These are phyloP conservation scores for Talaromyces sp. DNA, from an alignment of 2,329 filamentous ascomycete species.

Conservation along the genomic window DNA sequence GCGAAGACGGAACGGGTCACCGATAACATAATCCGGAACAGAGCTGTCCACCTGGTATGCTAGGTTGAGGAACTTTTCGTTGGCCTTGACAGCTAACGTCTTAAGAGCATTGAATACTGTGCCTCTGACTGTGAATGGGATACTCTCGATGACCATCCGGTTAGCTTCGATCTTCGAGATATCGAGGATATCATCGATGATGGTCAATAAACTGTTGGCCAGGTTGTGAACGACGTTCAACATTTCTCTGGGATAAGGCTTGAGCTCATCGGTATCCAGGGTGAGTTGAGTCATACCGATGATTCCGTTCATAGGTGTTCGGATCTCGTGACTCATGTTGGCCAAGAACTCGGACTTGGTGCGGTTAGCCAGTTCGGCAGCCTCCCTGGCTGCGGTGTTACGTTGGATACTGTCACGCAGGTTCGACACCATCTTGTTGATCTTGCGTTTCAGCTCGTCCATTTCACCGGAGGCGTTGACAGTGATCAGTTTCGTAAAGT, in stretches of 20 bases:
- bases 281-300: conserved; percentile 95
- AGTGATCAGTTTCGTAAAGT: conserved; percentile 90
- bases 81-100: conserved; percentile 87
- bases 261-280: conserved; percentile 83
- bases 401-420: conserved; percentile 87
- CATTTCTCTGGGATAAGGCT: conserved; percentile 90
- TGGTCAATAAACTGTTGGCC: conserved; percentile 86
- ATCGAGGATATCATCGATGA: conserved; percentile 72
- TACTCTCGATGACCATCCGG: conserved; percentile 93
- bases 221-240: conserved; percentile 93
- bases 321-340: conserved; percentile 96
- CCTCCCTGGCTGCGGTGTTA: conserved; percentile 87
- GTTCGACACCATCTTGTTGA: conserved; percentile 97
- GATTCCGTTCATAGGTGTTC: conserved; percentile 93
- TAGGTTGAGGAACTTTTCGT: conserved; percentile 83
- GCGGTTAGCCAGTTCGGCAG: conserved; percentile 88
- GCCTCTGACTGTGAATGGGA: conserved; percentile 83
- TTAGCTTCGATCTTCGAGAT: conserved; percentile 77
- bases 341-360: conserved; percentile 95
- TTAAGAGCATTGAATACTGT: conserved; percentile 97
- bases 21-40: conserved; percentile 86
- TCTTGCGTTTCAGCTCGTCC: conserved; percentile 95
- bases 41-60: conserved; percentile 85
- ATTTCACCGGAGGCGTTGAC: conserved; percentile 94
- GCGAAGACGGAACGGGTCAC: conserved; percentile 85